A percentile compares a stretch with the other conserved stretches of the same genome.
These are phyloP conservation scores for Pinus tabuliformis DNA, from an alignment of 75 land plant genomes.

Conservation along the genomic window DNA sequence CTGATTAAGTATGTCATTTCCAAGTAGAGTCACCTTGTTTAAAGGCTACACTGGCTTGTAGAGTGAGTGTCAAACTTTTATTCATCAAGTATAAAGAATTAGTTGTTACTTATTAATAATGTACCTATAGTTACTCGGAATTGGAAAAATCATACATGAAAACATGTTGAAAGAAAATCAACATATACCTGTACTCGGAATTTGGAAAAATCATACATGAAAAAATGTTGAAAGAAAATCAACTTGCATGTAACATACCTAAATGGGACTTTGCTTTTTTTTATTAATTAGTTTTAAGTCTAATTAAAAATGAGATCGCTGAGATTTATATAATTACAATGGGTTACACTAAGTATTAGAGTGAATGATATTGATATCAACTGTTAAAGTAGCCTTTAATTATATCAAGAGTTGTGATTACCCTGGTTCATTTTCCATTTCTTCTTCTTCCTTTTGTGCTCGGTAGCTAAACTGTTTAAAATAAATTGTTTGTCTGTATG, in stretches of 20 bases:
- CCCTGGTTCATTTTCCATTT: conserved; percentile 4
- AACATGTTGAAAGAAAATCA: too few relatives aligned
- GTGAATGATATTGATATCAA: background rate
- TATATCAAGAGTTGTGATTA: background rate
- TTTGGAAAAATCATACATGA: background rate
- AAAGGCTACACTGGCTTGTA: too few relatives aligned
- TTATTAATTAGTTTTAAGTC: background rate
- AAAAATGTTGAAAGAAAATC: background rate
- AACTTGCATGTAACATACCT: background rate
- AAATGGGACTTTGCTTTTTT: background rate
- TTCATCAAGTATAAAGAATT: background rate
- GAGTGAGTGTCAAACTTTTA: too few relatives aligned
- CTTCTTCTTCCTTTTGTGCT: conserved; percentile 5
- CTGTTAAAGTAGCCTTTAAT: too few relatives aligned
- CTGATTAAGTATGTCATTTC: too few relatives aligned
- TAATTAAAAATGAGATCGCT: background rate
- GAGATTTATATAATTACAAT: background rate
- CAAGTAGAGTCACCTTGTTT: too few relatives aligned
- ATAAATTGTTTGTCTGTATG: background rate
- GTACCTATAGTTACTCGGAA: too few relatives aligned
- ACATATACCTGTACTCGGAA: too few relatives aligned
- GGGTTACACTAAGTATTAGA: background rate
- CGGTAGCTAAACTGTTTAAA: background rate
- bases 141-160: too few relatives aligned
- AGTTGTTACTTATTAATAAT: background rate